phyloP scores from a whole-genome alignment of 108 stramenopile genomes.

The Seminavis robusta region DNA sequence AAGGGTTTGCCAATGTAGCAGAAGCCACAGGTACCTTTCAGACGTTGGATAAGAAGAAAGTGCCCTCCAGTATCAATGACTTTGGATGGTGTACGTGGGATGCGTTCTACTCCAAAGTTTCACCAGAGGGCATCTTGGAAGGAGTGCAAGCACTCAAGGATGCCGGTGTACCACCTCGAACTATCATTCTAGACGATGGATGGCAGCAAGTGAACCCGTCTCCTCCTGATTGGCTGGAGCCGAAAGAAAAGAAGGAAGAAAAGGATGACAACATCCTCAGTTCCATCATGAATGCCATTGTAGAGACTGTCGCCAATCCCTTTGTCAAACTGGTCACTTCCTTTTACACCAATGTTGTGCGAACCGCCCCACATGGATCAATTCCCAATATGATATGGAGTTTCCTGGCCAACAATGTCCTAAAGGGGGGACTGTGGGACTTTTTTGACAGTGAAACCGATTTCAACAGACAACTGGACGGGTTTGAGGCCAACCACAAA shows the following conservation, averaged over 20 bases:
- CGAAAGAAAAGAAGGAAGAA: background rate
- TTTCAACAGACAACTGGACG: slow-evolving; percentile 33
- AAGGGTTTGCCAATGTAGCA: slow-evolving; percentile 30
- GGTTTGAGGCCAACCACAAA: slow-evolving; percentile 33
- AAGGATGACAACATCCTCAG: background rate
- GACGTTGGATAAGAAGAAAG: slow-evolving; percentile 22
- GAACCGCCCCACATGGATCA: slow-evolving; percentile 22
- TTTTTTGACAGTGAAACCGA: slow-evolving; percentile 48
- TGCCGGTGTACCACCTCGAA: slow-evolving; percentile 31
- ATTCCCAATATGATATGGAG: slow-evolving; percentile 32
- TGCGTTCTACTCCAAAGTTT: slow-evolving; percentile 57
- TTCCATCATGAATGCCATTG: slow-evolving; percentile 3
- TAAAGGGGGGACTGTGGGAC: slow-evolving; percentile 32
- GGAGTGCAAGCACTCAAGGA: slow-evolving; percentile 20
- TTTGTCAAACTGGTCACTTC: slow-evolving; percentile 10
- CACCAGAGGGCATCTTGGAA: slow-evolving; percentile 33
- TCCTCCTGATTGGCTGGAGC: slow-evolving; percentile 3
- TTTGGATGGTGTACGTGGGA: slow-evolving; percentile 85
- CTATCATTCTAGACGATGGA: slow-evolving; percentile 45
- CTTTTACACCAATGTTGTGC: slow-evolving; percentile 28
- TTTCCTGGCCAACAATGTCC: slow-evolving; percentile 17
- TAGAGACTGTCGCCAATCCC: slow-evolving; percentile 13
- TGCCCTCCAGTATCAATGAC: slow-evolving; percentile 33
- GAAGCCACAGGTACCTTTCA: slow-evolving; percentile 17
- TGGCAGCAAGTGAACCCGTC: slow-evolving; percentile 42